Percentiles rank a stretch among this genome's conserved stretches.
These are phyloP conservation scores for Mycena galericulata DNA, from an alignment of 768 basidiomycete genomes.

Conservation along the genomic window DNA sequence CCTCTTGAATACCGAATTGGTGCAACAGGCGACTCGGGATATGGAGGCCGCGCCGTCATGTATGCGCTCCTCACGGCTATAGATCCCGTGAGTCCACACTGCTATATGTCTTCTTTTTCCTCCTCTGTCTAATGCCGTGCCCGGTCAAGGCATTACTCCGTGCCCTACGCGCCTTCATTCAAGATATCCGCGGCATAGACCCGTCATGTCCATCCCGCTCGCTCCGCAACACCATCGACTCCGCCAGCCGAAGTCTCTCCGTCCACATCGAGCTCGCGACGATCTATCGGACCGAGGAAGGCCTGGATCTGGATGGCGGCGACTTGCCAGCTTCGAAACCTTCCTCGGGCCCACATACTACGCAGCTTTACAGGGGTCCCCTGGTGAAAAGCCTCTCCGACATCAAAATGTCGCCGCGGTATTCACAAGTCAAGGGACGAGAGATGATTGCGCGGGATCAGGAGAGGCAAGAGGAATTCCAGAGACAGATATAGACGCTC, in stretches of 20 bases:
- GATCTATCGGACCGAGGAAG: slow-evolving; percentile 5
- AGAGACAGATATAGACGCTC: neutral
- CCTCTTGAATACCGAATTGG: neutral
- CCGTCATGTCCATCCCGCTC: neutral
- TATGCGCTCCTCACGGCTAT: slow-evolving; percentile 28
- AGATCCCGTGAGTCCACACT: slow-evolving; percentile 24
- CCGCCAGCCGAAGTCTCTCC: neutral
- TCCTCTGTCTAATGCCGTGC: too few relatives aligned
- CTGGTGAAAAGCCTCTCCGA: neutral
- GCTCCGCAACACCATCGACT: neutral
- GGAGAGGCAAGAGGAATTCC: slow-evolving; percentile 8
- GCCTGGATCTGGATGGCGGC: neutral
- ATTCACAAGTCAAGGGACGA: neutral
- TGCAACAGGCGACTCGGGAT: slow-evolving; percentile 22
- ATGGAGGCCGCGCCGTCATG: slow-evolving; percentile 31
- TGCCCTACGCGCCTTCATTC: neutral
- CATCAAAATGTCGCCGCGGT: neutral
- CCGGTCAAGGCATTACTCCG: neutral
- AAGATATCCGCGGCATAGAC: neutral
- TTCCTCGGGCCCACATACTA: too few relatives aligned
- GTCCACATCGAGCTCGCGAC: slow-evolving; percentile 22
- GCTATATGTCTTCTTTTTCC: neutral
- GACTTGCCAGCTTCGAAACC: neutral
- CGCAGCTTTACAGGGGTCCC: neutral
- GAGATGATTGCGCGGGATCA: neutral